phyloP scores from a whole-genome alignment of 1,284 basidiomycete species.

The Thelephora terrestris region DNA sequence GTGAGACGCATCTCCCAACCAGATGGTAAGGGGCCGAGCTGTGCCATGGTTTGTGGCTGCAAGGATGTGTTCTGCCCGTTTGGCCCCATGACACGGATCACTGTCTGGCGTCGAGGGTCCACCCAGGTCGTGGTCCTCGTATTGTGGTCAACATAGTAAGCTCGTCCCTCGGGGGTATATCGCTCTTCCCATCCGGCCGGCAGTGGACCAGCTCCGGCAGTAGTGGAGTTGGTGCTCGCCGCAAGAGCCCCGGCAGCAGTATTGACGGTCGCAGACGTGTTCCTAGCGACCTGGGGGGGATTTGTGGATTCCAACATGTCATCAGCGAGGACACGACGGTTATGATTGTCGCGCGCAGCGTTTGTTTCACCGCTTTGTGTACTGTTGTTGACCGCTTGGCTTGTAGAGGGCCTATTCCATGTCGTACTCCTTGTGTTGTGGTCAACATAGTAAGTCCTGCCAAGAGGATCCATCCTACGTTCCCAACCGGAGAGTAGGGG shows the following conservation, averaged over 20 bases:
- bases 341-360: conserved; percentile 44
- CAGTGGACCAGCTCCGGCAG: conserved; percentile 59
- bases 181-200: conserved; percentile 98
- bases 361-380: conserved; percentile 40
- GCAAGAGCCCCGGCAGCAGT: conserved; percentile 24
- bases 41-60: conserved; percentile 74
- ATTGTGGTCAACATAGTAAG: conserved; percentile 96
- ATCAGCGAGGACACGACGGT: conserved; percentile 48
- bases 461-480: conserved; percentile 80
- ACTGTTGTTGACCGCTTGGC: conserved; percentile 32
- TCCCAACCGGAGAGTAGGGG: conserved; percentile 92
- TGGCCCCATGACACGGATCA: conserved; percentile 69
- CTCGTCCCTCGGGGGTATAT: conserved; percentile 92
- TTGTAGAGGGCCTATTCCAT: conserved; percentile 66
- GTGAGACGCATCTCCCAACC: conserved; percentile 98
- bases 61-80: conserved; percentile 64
- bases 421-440: conserved; percentile 93
- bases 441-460: conserved; percentile 85
- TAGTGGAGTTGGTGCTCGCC: conserved; percentile 25
- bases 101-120: conserved; percentile 84
- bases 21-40: conserved; percentile 90
- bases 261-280: conserved; percentile 18
- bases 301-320: conserved; percentile 44
- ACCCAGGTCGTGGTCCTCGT: conserved; percentile 98
- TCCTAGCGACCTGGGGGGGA: conserved; percentile 20